Base-by-base conservation (phyloP, 768 basidiomycete species). In the Panaeolus cyanescens region DNA sequence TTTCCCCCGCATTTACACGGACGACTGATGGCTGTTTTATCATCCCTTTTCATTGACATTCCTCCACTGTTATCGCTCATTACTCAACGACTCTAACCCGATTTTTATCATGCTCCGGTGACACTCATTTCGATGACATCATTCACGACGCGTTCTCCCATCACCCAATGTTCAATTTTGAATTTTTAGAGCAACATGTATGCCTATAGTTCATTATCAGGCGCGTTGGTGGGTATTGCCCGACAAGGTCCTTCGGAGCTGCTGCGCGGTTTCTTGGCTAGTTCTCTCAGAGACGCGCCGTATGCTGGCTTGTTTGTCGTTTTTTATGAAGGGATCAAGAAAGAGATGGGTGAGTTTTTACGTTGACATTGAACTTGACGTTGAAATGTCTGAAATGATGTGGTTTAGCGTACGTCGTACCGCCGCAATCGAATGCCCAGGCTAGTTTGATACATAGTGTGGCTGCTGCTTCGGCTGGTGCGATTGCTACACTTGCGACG, bases 201-300 rank as follows among this genome's bases (percentile, higher is more conserved):
- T 69, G 79, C 83, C 1, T 95, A 94, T 71, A 74, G 79, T 55
- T 87, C 83, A 64, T 71, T 95, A 36, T 68, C 79, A 4, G 77
- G 81, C 34, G 92, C 89, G 0, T 71, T 93, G 34, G 45, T 76
- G 4, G 81, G 86, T 8, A 82, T 93, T 34, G 72, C 79, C 2
- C 87, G 85, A n/a, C 81, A 82, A 69, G 94, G 95, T 2, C 86
- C 92, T 4, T 83, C 86, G 22, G 94, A 93, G 64, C 78, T 96
- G 30, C 85, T 95, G 68, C 89, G 92, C 53, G 96, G 96, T 0
- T 90, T 95, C 69, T 67, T 90, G 22, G 92, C 95, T 1, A 93
- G 94, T 1, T 91, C 95, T 1, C 79, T 95, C n/a, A 85, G 96
- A 53, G 96, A 98, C 72, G 96, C 95, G 12, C 96, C 96, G 0